Conservation (phyloP, 2,329 filamentous ascomycete genomes). For the Colletotrichum somersetense region DNA sequence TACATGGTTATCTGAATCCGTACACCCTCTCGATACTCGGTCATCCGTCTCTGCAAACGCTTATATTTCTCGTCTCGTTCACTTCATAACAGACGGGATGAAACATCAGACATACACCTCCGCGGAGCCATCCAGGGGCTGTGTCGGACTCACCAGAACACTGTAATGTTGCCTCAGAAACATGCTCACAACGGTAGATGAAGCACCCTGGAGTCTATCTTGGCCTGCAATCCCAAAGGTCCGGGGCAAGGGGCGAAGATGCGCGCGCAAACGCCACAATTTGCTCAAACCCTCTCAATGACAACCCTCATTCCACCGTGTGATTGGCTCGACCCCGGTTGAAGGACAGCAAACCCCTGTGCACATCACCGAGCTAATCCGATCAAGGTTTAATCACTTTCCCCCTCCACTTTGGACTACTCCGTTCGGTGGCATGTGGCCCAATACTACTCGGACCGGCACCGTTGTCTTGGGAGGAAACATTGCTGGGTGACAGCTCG, state of each 20-base stretch:
- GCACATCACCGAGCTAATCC: conserved; percentile 36
- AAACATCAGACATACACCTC: too few relatives aligned
- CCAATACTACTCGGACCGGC: background rate
- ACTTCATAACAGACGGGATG: background rate
- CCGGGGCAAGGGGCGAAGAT: background rate
- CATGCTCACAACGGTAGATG: conserved; percentile 16
- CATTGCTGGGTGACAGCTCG: background rate
- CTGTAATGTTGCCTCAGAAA: background rate
- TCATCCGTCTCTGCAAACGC: background rate
- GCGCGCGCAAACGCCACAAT: conserved; percentile 52
- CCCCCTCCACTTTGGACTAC: background rate
- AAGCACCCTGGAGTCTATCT: background rate
- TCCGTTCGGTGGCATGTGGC: background rate
- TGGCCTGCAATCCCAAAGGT: background rate
- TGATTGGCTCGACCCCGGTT: conserved; percentile 16
- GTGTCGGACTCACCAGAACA: background rate
- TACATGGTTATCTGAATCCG: background rate
- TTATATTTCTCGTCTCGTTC: background rate
- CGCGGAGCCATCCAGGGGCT: background rate
- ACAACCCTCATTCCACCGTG: background rate
- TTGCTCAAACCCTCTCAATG: conserved; percentile 64
- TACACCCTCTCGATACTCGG: background rate
- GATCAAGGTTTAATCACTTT: conserved; percentile 33
- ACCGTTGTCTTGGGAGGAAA: background rate
- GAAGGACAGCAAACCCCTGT: conserved; percentile 25